Base-by-base conservation (phyloP, 2,329 filamentous ascomycete genomes). In the Verticillium nonalfalfae region DNA sequence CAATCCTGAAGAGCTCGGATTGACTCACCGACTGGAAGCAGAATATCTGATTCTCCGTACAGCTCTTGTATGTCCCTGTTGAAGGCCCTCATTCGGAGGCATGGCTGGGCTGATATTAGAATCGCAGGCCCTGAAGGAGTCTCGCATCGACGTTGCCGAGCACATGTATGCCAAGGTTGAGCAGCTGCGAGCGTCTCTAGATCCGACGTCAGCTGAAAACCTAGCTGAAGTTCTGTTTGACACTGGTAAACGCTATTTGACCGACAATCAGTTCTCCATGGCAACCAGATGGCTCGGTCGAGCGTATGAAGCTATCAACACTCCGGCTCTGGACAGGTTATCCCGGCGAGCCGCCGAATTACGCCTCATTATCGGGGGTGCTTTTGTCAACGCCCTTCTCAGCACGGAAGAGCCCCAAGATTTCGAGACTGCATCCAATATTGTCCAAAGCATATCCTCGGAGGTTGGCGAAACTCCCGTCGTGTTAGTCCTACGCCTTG, bases 271-370 rank as follows among this genome's bases (percentile, higher is more conserved):
- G 59, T 81, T 80, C 64, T 68, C 75, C 1, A 70, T 81, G 55
- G 89, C 91, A 0, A 71, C 81, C 1, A 86, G 83, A 68, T 98
- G 94, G 95, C 76, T 96, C 0, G 81, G 88, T 60, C 82, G 90
- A 65, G 87, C 90, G 2, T 79, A 85, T 57, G 76, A 85, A 11
- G 68, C 87, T 34, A 77, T 93, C 33, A 80, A 82, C 58, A 68
- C 70, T 21, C 84, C 85, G 60, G 79, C 83, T 9, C 68, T 85
- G 0, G 83, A 86, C 26, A 73, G 76, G 18, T 73, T 89, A 3
- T 86, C 86, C 34, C 75, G 79, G 7, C 83, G 87, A 65, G 84
- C 84, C 1, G 73, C 83, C 31, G 87, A 93, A 60, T 78, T 94
- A 36, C 82, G 85, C 38, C 75, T 90, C 11, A 81, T 85, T 21